Conservation (phyloP, 495 filamentous ascomycete genomes). For the Penicillium steckii region DNA sequence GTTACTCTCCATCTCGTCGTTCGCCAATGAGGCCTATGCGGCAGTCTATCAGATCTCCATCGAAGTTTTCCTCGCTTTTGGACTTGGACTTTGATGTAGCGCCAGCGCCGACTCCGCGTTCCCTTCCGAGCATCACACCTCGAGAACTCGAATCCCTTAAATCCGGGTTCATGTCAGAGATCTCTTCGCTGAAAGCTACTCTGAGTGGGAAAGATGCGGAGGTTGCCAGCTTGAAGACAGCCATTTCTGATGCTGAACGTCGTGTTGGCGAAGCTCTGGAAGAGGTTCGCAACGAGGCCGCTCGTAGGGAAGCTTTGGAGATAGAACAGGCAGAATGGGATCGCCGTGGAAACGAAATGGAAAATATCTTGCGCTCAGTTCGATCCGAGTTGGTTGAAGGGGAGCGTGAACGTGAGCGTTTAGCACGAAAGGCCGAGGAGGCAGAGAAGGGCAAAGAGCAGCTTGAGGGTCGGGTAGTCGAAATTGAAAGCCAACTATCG, state of each 20-base stretch:
- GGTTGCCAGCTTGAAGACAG: constrained; percentile 76
- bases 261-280: constrained; percentile 86
- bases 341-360: constrained; percentile 79
- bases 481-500: constrained; percentile 71
- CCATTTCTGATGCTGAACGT: constrained; percentile 84
- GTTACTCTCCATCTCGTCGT: constrained; percentile 44
- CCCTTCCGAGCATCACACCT: constrained; percentile 84
- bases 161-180: constrained; percentile 82
- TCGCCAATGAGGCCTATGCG: constrained; percentile 38
- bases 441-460: constrained; percentile 68
- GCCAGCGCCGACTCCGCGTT: constrained; percentile 84
- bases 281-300: constrained; percentile 70
- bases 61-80: constrained; percentile 45
- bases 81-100: constrained; percentile 88
- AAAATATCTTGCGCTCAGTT: constrained; percentile 70
- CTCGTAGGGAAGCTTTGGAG: constrained; percentile 63
- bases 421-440: constrained; percentile 69
- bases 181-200: constrained; percentile 83
- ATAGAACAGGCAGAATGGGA: constrained; percentile 84
- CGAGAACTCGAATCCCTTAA: constrained; percentile 91
- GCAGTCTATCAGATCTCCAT: constrained; percentile 37
- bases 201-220: constrained; percentile 91
- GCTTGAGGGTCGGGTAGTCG: constrained; percentile 50
- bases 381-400: constrained; percentile 76
- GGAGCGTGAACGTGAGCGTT: constrained; percentile 73